Conservation (phyloP, 768 basidiomycete species). For the Mycena rebaudengoi region DNA sequence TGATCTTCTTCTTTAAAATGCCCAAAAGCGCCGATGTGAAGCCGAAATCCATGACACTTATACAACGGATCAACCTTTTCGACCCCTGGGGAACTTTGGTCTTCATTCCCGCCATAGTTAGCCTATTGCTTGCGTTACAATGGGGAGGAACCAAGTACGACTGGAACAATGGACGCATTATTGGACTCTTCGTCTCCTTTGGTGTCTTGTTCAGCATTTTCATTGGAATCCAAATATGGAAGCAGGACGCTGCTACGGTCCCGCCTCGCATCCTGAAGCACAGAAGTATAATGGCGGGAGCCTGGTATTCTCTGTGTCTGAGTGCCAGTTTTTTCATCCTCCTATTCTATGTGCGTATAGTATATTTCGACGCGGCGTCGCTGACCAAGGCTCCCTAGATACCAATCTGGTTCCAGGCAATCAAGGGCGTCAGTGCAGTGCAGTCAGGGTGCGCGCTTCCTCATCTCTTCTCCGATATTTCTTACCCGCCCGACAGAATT, state of each 20-base stretch:
- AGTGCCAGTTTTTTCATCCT: slow-evolving; percentile 22
- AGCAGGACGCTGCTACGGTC: slow-evolving; percentile 23
- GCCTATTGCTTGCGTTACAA: slow-evolving; percentile 46
- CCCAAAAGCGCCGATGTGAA: slow-evolving; percentile 10
- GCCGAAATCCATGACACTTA: background rate
- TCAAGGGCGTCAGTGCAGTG: slow-evolving; percentile 47
- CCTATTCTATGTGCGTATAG: slow-evolving; percentile 12
- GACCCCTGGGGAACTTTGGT: slow-evolving; percentile 20
- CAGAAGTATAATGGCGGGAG: slow-evolving; percentile 16
- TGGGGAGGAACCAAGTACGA: slow-evolving; percentile 54
- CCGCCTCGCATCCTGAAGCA: slow-evolving; percentile 25
- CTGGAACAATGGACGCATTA: slow-evolving; percentile 43
- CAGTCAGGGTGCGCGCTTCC: background rate
- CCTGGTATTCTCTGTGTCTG: slow-evolving; percentile 9
- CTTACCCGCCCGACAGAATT: slow-evolving; percentile 47
- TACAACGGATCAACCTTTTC: slow-evolving; percentile 17
- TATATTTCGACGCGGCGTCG: background rate
- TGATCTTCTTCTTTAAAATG: slow-evolving; percentile 29
- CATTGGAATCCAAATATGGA: slow-evolving; percentile 23
- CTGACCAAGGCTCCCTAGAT: background rate
- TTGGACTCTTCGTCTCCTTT: slow-evolving; percentile 19
- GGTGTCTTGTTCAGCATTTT: slow-evolving; percentile 25
- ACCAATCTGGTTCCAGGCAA: slow-evolving; percentile 42
- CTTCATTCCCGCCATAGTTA: slow-evolving; percentile 24
- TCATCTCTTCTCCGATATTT: slow-evolving; percentile 42